These are phyloP conservation scores for Pseudoneurospora amorphoporcata DNA, from an alignment of 495 filamentous ascomycete genomes.

Conservation along the genomic window DNA sequence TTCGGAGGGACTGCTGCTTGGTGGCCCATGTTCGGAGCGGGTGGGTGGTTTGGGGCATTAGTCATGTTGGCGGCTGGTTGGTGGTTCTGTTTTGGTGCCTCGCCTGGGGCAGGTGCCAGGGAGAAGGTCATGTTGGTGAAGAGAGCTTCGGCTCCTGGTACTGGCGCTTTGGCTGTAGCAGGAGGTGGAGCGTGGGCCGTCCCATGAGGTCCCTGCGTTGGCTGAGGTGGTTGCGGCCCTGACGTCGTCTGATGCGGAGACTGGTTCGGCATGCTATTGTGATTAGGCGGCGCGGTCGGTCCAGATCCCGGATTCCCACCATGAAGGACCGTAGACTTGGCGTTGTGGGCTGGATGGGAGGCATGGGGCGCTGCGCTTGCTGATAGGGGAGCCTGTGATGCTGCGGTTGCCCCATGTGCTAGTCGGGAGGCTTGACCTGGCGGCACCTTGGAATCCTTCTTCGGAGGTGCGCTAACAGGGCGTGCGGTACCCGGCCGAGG, in stretches of 20 bases:
- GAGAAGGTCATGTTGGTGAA: constrained; percentile 40
- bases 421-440: not conserved
- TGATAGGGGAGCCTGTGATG: constrained; percentile 15
- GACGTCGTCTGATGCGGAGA: not conserved
- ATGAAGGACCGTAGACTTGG: not conserved
- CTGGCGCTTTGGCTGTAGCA: constrained; percentile 3
- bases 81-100: constrained; percentile 9
- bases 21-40: constrained; percentile 2
- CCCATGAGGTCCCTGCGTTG: not conserved
- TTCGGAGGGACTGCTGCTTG: not conserved
- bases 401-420: constrained; percentile 13
- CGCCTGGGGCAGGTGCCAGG: constrained; percentile 23
- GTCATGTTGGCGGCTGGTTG: not conserved
- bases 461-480: constrained; percentile 11
- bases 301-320: not conserved
- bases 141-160: constrained; percentile 11
- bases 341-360: not conserved
- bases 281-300: not conserved
- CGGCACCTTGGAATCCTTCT: constrained; percentile 27
- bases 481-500: constrained; percentile 7
- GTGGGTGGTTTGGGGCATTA: not conserved
- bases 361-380: constrained; percentile 4
- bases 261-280: not conserved
- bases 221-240: not conserved
- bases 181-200: constrained; percentile 1